Conservation (phyloP, 306 rosid genomes). For the Vigna mungo region DNA sequence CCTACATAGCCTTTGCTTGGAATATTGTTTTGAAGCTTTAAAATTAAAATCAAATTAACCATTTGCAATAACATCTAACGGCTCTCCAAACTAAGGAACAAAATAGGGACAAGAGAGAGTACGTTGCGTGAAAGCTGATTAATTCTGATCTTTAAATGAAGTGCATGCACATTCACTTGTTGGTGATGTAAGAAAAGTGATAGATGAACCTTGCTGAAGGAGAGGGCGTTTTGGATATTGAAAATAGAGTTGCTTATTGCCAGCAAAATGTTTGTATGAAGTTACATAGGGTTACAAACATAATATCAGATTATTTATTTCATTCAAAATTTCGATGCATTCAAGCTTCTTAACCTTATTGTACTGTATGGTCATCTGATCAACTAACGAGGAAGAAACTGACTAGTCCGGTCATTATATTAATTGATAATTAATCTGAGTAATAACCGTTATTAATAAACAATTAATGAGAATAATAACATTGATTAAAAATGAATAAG, state of each 20-base stretch:
- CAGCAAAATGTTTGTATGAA: slow-evolving; percentile 40
- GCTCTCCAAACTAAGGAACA: slow-evolving; percentile 62
- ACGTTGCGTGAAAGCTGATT: slow-evolving; percentile 54
- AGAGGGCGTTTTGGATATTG: slow-evolving; percentile 47
- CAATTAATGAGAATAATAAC: too few relatives aligned
- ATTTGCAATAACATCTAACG: slow-evolving; percentile 75
- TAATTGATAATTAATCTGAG: too few relatives aligned
- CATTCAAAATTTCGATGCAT: slow-evolving; percentile 42
- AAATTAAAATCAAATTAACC: slow-evolving; percentile 13
- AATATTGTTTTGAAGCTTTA: neutral
- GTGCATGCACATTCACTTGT: slow-evolving; percentile 48
- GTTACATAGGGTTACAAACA: neutral
- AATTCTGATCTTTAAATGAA: slow-evolving; percentile 43
- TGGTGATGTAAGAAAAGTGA: slow-evolving; percentile 28
- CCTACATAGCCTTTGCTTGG: neutral
- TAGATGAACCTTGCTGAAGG: slow-evolving; percentile 34
- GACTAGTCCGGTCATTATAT: too few relatives aligned
- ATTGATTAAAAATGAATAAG: too few relatives aligned
- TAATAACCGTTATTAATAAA: too few relatives aligned
- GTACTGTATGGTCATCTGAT: too few relatives aligned
- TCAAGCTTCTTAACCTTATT: slow-evolving; percentile 40
- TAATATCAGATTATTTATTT: slow-evolving; percentile 39
- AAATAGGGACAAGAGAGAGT: slow-evolving; percentile 66
- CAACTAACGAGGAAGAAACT: too few relatives aligned
- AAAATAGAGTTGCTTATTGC: slow-evolving; percentile 48